phyloP scores from a whole-genome alignment of 1,139 yeast genomes.

The Kurtzmaniella quercitrusa region DNA sequence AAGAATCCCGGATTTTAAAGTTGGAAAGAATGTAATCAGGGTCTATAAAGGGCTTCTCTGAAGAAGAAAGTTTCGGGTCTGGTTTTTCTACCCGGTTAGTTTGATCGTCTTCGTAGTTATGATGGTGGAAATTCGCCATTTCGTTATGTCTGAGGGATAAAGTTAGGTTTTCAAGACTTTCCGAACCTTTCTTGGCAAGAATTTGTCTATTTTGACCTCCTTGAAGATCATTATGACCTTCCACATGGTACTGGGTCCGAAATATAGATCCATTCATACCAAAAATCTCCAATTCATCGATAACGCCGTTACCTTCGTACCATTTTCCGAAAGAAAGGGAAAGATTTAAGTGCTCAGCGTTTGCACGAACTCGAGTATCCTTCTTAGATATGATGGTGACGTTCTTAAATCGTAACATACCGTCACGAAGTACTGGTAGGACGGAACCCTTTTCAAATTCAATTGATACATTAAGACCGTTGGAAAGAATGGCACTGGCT shows the following conservation, averaged over 20 bases:
- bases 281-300: constrained; percentile 55
- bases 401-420: constrained; percentile 58
- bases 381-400: constrained; percentile 31
- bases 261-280: constrained; percentile 57
- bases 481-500: constrained; percentile 33
- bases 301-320: constrained; percentile 65
- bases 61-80: too few relatives aligned
- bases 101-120: constrained; percentile 16
- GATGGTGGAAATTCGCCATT: constrained; percentile 29
- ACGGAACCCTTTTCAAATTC: constrained; percentile 34
- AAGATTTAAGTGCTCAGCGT: constrained; percentile 51
- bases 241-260: constrained; percentile 9
- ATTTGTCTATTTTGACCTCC: too few relatives aligned
- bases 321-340: constrained; percentile 64
- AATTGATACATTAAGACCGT: constrained; percentile 36
- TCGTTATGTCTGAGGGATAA: constrained; percentile 18
- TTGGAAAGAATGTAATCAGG: constrained; percentile 46
- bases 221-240: not conserved
- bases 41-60: constrained; percentile 18
- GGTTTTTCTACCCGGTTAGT: constrained; percentile 6
- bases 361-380: constrained; percentile 30
- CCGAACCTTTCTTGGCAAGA: not conserved
- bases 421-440: constrained; percentile 50
- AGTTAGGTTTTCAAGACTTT: constrained; percentile 4
- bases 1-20: constrained; percentile 54